Evolutionary conservation across 768 basidiomycete species (phyloP), one percentile per base, ranked within the genome.

Genomic region (Lactifluus piperatus): DNA sequence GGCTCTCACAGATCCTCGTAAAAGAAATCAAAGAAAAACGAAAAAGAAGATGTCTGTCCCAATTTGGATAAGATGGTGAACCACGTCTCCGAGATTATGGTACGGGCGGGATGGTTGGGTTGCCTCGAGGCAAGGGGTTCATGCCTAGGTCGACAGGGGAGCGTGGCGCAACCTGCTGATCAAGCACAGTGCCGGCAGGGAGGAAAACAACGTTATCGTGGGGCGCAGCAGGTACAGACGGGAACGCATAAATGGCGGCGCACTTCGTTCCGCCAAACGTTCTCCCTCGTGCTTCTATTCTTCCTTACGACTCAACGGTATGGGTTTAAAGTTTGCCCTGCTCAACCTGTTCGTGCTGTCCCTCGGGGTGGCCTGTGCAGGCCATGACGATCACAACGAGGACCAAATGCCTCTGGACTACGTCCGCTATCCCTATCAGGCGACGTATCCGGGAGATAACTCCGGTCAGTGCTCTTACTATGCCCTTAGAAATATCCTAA

Each of bases 381-480:
- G 67, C 7, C 75, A 77, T 57, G 70, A 74, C 26, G 70, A 71
- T 52, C 73, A 79, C 66, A 71, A 71, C 16, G 43, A 56, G 22
- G 72, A 77, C 18, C 86, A 88, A 68, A 74, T 84, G 64, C 85
- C 86, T 44, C 68, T 86, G 44, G 84, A 79, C 63, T 87, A 86
- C 66, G 77, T 84, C 63, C 81, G 79, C 49, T 88, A 77, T 65
- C 87, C 86, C 11, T 79, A 77, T 68, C 80, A 86, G 65, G 81
- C 81, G 1, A 56, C 68, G 27, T 86, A 83, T 67, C 82, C 80
- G 43, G 70, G 71, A 1, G 79, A 81, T 61, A 76, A 81, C 49
- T 81, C 85, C 72, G 84, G 85, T 83, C 64, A 41, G 61, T 50
- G 26, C 51, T 22, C 44, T 37, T 30, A 3, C 30, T 52, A 8